Conservation (phyloP, 2,329 filamentous ascomycete genomes). For the Ceratocystis cubensis region DNA sequence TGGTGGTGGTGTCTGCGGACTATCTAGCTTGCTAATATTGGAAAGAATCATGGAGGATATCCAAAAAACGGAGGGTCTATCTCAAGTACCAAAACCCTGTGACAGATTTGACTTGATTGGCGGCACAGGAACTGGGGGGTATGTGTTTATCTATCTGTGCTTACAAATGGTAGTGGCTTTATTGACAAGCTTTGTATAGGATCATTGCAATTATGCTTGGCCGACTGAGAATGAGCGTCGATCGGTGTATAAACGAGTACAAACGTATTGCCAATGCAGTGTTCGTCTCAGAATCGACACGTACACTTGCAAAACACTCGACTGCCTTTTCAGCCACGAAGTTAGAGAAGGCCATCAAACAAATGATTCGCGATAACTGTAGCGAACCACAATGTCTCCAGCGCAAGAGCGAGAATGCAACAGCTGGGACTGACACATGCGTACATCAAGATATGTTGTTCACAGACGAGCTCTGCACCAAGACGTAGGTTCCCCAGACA, state of each 20-base stretch:
- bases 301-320: neutral
- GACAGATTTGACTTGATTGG: conserved; percentile 27
- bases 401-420: rapidly evolving
- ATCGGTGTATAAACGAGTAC: neutral
- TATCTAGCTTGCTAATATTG: conserved; percentile 25
- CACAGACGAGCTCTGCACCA: neutral
- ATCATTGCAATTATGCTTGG: neutral
- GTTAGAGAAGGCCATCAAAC: neutral
- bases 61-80: conserved; percentile 18
- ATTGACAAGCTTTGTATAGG: neutral
- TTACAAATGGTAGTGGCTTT: neutral
- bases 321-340: rapidly evolving
- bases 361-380: neutral
- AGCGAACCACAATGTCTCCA: rapidly evolving
- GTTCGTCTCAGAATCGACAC: neutral
- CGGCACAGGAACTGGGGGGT: conserved; percentile 27
- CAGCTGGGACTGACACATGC: rapidly evolving
- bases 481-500: neutral
- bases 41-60: conserved; percentile 25
- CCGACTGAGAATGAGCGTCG: neutral
- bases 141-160: neutral
- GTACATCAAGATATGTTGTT: neutral
- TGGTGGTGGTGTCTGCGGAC: no score
- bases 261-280: neutral
- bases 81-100: conserved; percentile 23